A percentile compares a stretch with the other conserved stretches of the same genome.
Evolutionary conservation across 345 rosid genomes (phyloP).

Genomic region (Mercurialis annua): DNA sequence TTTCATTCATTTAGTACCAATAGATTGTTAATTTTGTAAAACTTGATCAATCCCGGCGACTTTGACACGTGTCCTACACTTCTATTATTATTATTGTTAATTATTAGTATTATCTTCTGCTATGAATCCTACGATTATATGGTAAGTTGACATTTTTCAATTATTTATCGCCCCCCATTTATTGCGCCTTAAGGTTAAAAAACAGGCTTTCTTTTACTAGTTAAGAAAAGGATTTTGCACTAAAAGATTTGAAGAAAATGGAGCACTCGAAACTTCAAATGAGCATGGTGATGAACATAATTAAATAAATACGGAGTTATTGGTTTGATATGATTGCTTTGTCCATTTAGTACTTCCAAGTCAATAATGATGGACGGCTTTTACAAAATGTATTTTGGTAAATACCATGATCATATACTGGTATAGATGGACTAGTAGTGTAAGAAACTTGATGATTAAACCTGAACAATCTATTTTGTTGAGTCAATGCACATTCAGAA

Average conservation of each 20-base stretch:
- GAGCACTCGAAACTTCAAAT: neutral
- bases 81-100: neutral
- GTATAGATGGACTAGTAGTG: no score
- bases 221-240: neutral
- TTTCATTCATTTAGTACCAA: neutral
- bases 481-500: no score
- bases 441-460: no score
- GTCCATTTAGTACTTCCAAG: slow-evolving; percentile 6
- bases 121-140: no score
- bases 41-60: neutral
- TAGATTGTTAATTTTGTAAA: neutral
- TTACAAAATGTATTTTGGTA: no score
- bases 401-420: no score
- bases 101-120: slow-evolving; percentile 7
- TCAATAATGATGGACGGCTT: neutral
- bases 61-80: slow-evolving; percentile 17
- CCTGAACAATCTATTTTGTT: no score
- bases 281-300: neutral
- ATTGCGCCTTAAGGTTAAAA: slow-evolving; percentile 10
- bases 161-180: slow-evolving; percentile 22
- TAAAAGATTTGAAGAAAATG: neutral
- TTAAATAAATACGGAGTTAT: neutral
- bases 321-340: slow-evolving; percentile 4
- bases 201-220: neutral
- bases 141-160: slow-evolving; percentile 12